A percentile compares a stretch with the other conserved stretches of the same genome.
Evolutionary conservation across 177 flowering plant species (phyloP).

Genomic region (Telopea speciosissima): DNA sequence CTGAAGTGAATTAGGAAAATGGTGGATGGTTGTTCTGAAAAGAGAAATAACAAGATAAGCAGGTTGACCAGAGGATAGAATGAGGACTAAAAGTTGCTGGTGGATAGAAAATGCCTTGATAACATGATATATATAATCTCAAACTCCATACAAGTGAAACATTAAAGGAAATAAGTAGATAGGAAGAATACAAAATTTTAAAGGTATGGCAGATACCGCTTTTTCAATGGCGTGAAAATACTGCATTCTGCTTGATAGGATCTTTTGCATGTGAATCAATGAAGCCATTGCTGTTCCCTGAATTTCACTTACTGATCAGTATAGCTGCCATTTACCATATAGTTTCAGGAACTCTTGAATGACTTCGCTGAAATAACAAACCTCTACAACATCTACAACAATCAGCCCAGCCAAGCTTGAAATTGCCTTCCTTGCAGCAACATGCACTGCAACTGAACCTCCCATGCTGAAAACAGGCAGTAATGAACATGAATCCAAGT

Average conservation of each 20-base stretch:
- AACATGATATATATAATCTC: neutral
- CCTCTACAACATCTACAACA: slow-evolving; percentile 98
- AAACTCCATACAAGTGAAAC: neutral
- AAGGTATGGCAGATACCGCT: slow-evolving; percentile 49
- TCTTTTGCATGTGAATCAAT: slow-evolving; percentile 91
- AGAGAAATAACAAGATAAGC: too few relatives aligned
- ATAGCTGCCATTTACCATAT: slow-evolving; percentile 1
- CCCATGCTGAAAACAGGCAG: slow-evolving; percentile 68
- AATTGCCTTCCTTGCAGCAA: slow-evolving; percentile 73
- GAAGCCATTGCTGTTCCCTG: slow-evolving; percentile 99
- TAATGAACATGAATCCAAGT: neutral
- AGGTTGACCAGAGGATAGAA: too few relatives aligned
- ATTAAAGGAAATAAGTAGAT: neutral
- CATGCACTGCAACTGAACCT: slow-evolving; percentile 93
- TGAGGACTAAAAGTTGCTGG: too few relatives aligned
- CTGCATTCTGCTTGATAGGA: slow-evolving; percentile 81
- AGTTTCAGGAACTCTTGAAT: neutral
- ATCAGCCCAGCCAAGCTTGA: slow-evolving; percentile 71
- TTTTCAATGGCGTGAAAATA: slow-evolving; percentile 74
- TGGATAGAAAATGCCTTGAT: neutral
- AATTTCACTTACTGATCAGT: slow-evolving; percentile 13
- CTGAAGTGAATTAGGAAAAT: too few relatives aligned
- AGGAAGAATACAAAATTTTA: neutral
- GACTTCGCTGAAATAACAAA: slow-evolving; percentile 18
- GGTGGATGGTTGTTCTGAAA: too few relatives aligned